These are phyloP conservation scores for Calcarisporium arbuscula DNA, from an alignment of 2,329 filamentous ascomycete genomes.

Conservation along the genomic window DNA sequence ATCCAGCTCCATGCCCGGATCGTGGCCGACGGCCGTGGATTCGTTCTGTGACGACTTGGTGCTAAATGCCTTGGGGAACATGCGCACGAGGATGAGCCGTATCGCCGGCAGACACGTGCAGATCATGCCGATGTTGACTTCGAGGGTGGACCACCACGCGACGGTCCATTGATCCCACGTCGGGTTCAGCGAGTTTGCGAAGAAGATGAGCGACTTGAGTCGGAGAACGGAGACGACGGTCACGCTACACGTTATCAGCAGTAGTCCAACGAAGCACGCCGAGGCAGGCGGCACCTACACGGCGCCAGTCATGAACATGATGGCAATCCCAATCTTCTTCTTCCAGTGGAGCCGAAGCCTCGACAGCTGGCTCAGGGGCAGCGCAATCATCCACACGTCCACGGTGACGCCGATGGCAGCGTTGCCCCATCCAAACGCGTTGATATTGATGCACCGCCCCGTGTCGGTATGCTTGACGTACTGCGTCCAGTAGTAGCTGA, in stretches of 20 bases:
- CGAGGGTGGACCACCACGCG: conserved; percentile 27
- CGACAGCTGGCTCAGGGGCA: conserved; percentile 32
- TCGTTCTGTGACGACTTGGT: no score
- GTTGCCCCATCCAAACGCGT: conserved; percentile 33
- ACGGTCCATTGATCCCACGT: conserved; percentile 23
- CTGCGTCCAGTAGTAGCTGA: conserved; percentile 32
- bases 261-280: background rate
- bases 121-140: conserved; percentile 29
- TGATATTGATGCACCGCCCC: conserved; percentile 35
- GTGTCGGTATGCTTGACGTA: conserved; percentile 31
- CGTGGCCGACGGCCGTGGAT: no score
- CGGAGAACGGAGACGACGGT: conserved; percentile 25
- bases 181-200: conserved; percentile 20
- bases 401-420: conserved; percentile 34
- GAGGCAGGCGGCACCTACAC: conserved; percentile 21
- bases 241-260: conserved; percentile 13
- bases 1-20: no score
- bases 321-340: conserved; percentile 34
- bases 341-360: conserved; percentile 28
- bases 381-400: conserved; percentile 35
- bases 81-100: conserved; percentile 21
- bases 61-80: conserved; percentile 13
- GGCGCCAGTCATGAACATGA: conserved; percentile 38
- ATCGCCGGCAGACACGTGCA: conserved; percentile 28
- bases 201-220: conserved; percentile 20